Conservation (phyloP, 345 rosid genomes). For the Sisymbrium irio region DNA sequence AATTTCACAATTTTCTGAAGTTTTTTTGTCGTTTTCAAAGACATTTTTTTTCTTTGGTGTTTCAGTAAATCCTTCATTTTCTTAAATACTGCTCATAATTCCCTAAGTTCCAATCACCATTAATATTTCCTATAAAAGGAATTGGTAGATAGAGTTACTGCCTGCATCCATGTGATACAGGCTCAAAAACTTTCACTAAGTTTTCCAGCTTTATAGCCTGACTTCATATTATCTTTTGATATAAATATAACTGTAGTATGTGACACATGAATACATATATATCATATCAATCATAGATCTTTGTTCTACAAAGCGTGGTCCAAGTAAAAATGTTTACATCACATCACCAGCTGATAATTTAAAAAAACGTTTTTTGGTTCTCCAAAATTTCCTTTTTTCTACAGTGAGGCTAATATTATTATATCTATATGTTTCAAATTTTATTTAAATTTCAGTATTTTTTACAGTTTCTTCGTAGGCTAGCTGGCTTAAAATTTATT, state of each 20-base stretch:
- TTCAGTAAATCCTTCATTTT: background rate
- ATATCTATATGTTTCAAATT: background rate
- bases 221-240: conserved; percentile 24
- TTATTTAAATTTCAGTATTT: background rate
- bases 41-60: background rate
- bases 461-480: background rate
- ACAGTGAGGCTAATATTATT: conserved; percentile 7
- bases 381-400: background rate
- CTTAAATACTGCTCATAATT: background rate
- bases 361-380: background rate
- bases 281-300: conserved; percentile 38
- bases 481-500: background rate
- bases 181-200: conserved; percentile 25
- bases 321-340: conserved; percentile 37
- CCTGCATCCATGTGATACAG: conserved; percentile 22
- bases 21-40: background rate
- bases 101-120: conserved; percentile 5
- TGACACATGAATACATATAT: conserved; percentile 23
- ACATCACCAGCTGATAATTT: conserved; percentile 26
- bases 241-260: conserved; percentile 14
- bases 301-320: conserved; percentile 34
- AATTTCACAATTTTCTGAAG: conserved; percentile 6
- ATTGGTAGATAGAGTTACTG: conserved; percentile 23
- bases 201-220: conserved; percentile 27
- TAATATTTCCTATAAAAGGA: conserved; percentile 23